Base-by-base conservation (phyloP, 371 early-diverging fungal species). In the Hamiltosporidium tvaerminnensis region DNA sequence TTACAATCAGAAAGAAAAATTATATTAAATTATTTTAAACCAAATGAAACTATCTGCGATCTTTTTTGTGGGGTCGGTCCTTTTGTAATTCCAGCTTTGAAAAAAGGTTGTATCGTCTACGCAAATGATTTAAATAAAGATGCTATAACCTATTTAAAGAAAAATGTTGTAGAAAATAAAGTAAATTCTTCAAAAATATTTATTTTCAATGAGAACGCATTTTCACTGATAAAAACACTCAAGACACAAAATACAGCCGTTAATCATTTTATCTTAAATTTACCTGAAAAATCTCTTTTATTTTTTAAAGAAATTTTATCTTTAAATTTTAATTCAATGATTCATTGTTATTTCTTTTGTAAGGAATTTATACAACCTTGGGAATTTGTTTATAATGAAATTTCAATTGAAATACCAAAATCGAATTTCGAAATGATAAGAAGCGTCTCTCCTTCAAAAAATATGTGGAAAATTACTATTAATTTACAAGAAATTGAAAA, bases 1-100 rank as follows among this genome's bases (percentile, higher is more conserved):
- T 65, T 79, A 37, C 75, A 77, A 50, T 55, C 50, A 16, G 80
- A 76, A 68, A 65, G 80, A 47, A 55, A 37, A 2, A 49, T 37
- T 7, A 38, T 79, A 2, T 10, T 66, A 14, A 12, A 57, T 2
- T 47, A 65, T 32, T 50, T 76, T 31, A 48, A 60, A 23, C 16
- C 14, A 36, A 59, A 59, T 10, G 66, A 73, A 9, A 61, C 64
- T 23, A 36, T 79, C 1, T 73, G 69, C 48, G 80, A 79, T 60
- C 55, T 63, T n/a, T 76, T 77, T 60, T 79, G 80, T 66, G 80
- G 80, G 14, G 77, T 73, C 16, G 80, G 80, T 14, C 80, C 80
- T 32, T 63, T 77, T 23, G 66, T 69, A 1, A 57, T 76, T 39
- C 71, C 70, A 33, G 62, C 66, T 7, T 35, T 75, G 0, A 63